Percentiles rank a stretch among this genome's conserved stretches.
Evolutionary conservation across 108 stramenopile species (phyloP).

Genomic region (Fistulifera solaris): DNA sequence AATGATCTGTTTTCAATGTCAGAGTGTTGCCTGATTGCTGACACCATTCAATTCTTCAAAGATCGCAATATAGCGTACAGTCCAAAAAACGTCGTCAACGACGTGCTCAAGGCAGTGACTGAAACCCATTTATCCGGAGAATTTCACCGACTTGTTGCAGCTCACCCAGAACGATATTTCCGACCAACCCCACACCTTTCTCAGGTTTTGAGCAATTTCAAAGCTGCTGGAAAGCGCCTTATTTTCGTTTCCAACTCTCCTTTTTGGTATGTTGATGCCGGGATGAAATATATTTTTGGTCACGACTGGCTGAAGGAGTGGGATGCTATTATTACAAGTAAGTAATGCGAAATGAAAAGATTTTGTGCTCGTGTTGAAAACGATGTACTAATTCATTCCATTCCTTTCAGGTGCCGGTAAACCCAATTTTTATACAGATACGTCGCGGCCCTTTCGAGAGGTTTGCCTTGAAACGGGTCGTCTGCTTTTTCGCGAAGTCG

Average conservation of each 20-base stretch:
- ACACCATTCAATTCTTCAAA: conserved; percentile 89
- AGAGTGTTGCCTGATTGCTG: conserved; percentile 94
- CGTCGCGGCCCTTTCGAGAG: conserved; percentile 79
- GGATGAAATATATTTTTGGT: conserved; percentile 90
- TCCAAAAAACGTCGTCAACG: conserved; percentile 69
- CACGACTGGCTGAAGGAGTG: conserved; percentile 78
- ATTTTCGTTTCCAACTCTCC: conserved; percentile 87
- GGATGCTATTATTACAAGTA: conserved; percentile 61
- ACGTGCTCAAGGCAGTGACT: conserved; percentile 79
- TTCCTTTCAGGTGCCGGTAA: conserved; percentile 59
- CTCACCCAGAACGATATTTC: conserved; percentile 70
- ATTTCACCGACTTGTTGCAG: conserved; percentile 85
- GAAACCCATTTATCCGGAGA: conserved; percentile 89
- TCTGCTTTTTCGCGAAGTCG: conserved; percentile 53
- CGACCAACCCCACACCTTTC: conserved; percentile 65
- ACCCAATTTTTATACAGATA: conserved; percentile 88
- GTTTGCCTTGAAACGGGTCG: conserved; percentile 46
- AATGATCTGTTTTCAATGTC: conserved; percentile 95
- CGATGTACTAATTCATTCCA: neutral
- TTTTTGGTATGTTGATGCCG: conserved; percentile 88
- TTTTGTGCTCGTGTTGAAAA: neutral
- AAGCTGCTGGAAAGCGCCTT: conserved; percentile 57
- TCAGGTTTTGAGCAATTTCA: conserved; percentile 52
- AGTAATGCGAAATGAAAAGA: neutral
- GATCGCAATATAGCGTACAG: conserved; percentile 66